Evolutionary conservation across 352 stramenopile species (phyloP).

Genomic region (Phytophthora niederhauseri): DNA sequence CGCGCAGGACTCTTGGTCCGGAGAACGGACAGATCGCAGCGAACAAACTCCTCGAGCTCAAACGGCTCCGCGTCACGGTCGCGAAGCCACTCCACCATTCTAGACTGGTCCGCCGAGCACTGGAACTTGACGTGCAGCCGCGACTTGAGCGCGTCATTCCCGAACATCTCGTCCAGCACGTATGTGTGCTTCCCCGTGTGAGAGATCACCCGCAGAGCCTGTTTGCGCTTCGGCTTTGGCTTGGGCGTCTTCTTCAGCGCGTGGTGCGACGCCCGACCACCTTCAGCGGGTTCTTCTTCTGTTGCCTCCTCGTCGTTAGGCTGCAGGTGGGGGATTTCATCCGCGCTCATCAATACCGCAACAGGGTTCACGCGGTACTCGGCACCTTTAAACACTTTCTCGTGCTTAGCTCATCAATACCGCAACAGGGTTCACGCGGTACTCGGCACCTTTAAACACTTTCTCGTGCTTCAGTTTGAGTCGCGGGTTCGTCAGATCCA

Average conservation of each 20-base stretch:
- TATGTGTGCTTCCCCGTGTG: slow-evolving; percentile 33
- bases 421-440: slow-evolving; percentile 58
- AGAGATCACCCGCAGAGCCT: slow-evolving; percentile 1
- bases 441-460: slow-evolving; percentile 41
- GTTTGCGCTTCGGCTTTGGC: slow-evolving; percentile 41
- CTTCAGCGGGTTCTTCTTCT: not conserved
- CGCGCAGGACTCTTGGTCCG: slow-evolving; percentile 12
- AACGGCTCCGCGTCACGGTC: slow-evolving; percentile 24
- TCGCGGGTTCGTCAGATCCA: slow-evolving; percentile 36
- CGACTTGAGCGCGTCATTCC: slow-evolving; percentile 31
- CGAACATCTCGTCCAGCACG: slow-evolving; percentile 42
- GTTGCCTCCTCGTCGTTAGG: not conserved
- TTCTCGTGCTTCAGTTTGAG: slow-evolving; percentile 44
- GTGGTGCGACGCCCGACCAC: slow-evolving; percentile 19
- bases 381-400: slow-evolving; percentile 42
- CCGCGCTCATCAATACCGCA: slow-evolving; percentile 39
- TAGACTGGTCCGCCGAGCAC: slow-evolving; percentile 51
- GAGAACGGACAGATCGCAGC: not conserved
- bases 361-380: slow-evolving; percentile 59
- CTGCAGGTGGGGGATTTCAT: slow-evolving; percentile 41
- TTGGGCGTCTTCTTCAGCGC: slow-evolving; percentile 42
- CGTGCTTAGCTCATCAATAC: slow-evolving; percentile 42
- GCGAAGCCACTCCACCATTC: slow-evolving; percentile 64
- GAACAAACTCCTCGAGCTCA: slow-evolving; percentile 34
- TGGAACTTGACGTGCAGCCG: slow-evolving; percentile 56